Evolutionary conservation across 306 rosid species (phyloP).

Genomic region (Chamaecrista fasciculata): DNA sequence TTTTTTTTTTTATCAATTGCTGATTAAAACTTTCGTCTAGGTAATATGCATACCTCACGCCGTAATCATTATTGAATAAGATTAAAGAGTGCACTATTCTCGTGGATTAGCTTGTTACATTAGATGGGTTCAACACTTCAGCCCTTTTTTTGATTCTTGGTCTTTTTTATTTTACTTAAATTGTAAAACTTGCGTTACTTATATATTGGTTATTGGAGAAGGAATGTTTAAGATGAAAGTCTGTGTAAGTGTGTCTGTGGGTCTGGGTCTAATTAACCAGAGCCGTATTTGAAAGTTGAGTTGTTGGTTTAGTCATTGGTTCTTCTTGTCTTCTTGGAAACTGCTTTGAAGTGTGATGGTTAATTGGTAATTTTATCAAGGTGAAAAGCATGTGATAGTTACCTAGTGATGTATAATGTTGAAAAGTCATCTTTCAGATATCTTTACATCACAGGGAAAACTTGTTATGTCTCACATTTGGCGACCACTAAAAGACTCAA

Average conservation of each 20-base stretch:
- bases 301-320: neutral
- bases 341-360: neutral
- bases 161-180: slow-evolving; percentile 1
- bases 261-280: neutral
- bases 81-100: slow-evolving; percentile 15
- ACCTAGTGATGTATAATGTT: neutral
- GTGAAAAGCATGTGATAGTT: neutral
- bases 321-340: neutral
- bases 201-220: slow-evolving; percentile 6
- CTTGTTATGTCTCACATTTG: no score
- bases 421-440: neutral
- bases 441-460: no score
- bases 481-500: no score
- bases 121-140: slow-evolving; percentile 13
- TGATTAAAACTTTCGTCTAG: slow-evolving; percentile 12
- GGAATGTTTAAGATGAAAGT: neutral
- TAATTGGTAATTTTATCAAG: neutral
- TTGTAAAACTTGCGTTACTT: slow-evolving; percentile 8
- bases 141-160: no score
- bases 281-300: neutral
- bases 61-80: slow-evolving; percentile 7
- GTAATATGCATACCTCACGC: slow-evolving; percentile 25
- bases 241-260: neutral
- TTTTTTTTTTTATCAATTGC: no score
- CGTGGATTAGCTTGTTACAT: slow-evolving; percentile 5